Evolutionary conservation across 2,329 filamentous ascomycete genomes (phyloP).

Genomic region (Claviceps africana): DNA sequence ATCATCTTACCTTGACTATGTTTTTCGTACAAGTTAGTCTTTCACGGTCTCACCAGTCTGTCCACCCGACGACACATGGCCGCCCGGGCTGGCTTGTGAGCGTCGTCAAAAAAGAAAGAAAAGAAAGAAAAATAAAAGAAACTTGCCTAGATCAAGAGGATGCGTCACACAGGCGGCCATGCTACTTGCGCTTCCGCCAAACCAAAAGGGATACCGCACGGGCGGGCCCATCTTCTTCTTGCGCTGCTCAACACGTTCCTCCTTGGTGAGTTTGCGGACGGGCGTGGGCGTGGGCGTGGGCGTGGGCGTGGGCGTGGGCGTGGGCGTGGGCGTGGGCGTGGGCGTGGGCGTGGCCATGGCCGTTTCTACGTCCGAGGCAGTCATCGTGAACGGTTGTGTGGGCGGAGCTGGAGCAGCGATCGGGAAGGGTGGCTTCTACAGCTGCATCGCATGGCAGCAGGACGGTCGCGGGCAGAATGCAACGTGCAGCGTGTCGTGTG

Average conservation of each 20-base stretch:
- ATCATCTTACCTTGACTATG: conserved; percentile 7
- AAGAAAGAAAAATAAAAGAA: no score
- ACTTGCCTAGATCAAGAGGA: conserved; percentile 77
- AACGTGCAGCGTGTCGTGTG: no score
- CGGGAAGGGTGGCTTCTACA: background rate
- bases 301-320: no score
- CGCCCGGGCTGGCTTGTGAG: background rate
- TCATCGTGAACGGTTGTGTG: conserved; percentile 8
- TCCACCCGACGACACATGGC: background rate
- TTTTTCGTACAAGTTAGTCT: background rate
- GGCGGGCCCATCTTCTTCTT: conserved; percentile 24
- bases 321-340: no score
- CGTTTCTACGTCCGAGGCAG: conserved; percentile 3
- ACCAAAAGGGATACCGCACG: conserved; percentile 74
- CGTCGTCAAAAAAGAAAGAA: no score
- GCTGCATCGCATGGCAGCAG: conserved; percentile 2
- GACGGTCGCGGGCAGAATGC: background rate
- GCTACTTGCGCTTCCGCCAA: conserved; percentile 86
- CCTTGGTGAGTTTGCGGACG: conserved; percentile 6
- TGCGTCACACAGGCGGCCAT: conserved; percentile 86
- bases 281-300: no score
- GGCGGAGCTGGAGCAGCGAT: background rate
- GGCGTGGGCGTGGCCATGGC: background rate
- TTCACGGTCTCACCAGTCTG: background rate
- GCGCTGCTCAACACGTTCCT: conserved; percentile 7